Base-by-base conservation (phyloP, 208 protist species). In the Blastocrithidia nonstop region DNA sequence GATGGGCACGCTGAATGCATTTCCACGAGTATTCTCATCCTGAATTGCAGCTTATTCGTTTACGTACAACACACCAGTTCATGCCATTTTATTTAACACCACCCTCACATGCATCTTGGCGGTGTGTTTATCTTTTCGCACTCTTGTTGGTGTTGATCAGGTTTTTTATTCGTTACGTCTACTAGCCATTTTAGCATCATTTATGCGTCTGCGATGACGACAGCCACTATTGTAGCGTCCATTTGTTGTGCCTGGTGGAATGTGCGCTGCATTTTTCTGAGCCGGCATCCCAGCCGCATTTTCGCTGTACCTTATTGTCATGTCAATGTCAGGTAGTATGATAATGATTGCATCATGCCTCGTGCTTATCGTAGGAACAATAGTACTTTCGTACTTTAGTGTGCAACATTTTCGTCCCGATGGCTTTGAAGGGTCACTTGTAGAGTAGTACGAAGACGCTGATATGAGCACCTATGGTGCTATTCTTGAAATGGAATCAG, bases 1-100 rank as follows among this genome's bases (percentile, higher is more conserved):
- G n/a, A 92, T 92, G 76, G 77, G 79, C 35, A 77, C 78, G 1
- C 40, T 92, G 9, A 87, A 88, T 49, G 74, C 69, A 13, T 92
- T 92, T 44, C 77, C 83, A 8, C 29, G 33, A 16, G 75, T 57
- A 35, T 47, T 92, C 40, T 88, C 77, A 20, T 57, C 51, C 29
- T 85, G 74, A 74, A 29, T 92, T 15, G 59, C 56, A 25, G 28
- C 54, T 25, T 85, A 87, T 54, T 67, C 68, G 33, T 32, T 57
- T 3, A 57, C 40, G 8, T 71, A 66, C 47, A 59, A 67, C 17
- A 85, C 79, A 11, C 83, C 78, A 7, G 65, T 87, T 16, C 65
- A 86, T 53, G 78, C 83, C 23, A 92, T 87, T 44, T 19, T 88
- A 32, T 53, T 83, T 11, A 92, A 92, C 52, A 63, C 76, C 1